phyloP scores from a whole-genome alignment of 495 filamentous ascomycete genomes.

The Choiromyces venosus region DNA sequence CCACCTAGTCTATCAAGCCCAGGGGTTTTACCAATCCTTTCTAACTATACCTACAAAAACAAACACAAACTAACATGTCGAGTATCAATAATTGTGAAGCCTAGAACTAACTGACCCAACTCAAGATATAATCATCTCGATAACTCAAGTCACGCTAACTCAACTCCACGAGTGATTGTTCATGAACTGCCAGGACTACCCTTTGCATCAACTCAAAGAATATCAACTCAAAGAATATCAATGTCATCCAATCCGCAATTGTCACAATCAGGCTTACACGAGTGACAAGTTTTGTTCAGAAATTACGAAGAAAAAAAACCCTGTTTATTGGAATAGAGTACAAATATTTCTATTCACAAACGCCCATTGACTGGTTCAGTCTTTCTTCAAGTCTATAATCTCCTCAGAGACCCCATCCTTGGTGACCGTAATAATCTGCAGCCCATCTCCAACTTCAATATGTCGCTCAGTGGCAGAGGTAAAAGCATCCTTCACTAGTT shows the following conservation, averaged over 20 bases:
- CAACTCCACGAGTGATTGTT: background rate
- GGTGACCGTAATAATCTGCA: constrained; percentile 74
- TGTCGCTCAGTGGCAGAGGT: constrained; percentile 96
- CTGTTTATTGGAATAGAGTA: background rate
- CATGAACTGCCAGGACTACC: background rate
- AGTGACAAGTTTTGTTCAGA: background rate
- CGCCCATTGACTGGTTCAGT: constrained; percentile 50
- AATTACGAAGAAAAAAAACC: background rate
- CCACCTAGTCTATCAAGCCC: background rate
- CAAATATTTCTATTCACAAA: constrained; percentile 6
- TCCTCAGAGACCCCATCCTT: constrained; percentile 76
- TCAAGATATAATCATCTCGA: background rate
- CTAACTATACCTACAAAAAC: background rate
- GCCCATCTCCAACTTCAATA: constrained; percentile 93
- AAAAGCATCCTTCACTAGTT: constrained; percentile 91
- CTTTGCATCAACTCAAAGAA: background rate
- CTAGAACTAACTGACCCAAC: background rate
- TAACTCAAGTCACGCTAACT: no score
- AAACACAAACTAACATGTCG: background rate
- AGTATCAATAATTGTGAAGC: background rate
- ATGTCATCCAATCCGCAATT: background rate
- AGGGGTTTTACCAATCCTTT: background rate
- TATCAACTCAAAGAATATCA: background rate
- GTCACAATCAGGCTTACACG: background rate
- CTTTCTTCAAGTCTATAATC: constrained; percentile 77